These are phyloP conservation scores for Kodamaea sagamina DNA, from an alignment of 805 yeast genomes.

Conservation along the genomic window DNA sequence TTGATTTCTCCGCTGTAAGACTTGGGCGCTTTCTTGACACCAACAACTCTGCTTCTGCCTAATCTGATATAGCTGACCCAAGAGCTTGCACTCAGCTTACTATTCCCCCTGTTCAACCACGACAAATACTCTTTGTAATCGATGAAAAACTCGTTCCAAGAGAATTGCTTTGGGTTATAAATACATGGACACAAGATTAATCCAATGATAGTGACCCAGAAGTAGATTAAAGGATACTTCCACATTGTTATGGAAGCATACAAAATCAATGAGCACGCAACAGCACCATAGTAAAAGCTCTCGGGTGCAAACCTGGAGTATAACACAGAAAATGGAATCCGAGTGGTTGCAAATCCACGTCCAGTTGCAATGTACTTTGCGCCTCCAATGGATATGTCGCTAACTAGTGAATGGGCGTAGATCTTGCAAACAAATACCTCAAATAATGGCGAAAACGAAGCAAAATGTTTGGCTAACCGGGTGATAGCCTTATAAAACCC, in stretches of 20 bases:
- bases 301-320: conserved; percentile 68
- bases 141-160: conserved; percentile 65
- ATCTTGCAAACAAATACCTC: conserved; percentile 79
- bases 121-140: conserved; percentile 60
- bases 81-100: conserved; percentile 35
- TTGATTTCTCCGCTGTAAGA: neutral
- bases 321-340: conserved; percentile 64
- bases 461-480: conserved; percentile 64
- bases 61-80: conserved; percentile 53
- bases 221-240: conserved; percentile 60
- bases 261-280: conserved; percentile 51
- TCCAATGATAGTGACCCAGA: conserved; percentile 70
- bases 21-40: conserved; percentile 45
- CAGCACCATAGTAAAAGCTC: conserved; percentile 64
- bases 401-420: conserved; percentile 67
- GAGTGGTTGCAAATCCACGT: conserved; percentile 75
- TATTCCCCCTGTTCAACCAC: conserved; percentile 57
- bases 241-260: conserved; percentile 65
- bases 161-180: conserved; percentile 77
- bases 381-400: conserved; percentile 74
- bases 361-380: conserved; percentile 84
- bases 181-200: conserved; percentile 70
- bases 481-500: conserved; percentile 71
- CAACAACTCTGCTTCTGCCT: conserved; percentile 56
- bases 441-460: conserved; percentile 73